phyloP scores from a whole-genome alignment of 768 basidiomycete genomes.

The Fomitopsis serialis region DNA sequence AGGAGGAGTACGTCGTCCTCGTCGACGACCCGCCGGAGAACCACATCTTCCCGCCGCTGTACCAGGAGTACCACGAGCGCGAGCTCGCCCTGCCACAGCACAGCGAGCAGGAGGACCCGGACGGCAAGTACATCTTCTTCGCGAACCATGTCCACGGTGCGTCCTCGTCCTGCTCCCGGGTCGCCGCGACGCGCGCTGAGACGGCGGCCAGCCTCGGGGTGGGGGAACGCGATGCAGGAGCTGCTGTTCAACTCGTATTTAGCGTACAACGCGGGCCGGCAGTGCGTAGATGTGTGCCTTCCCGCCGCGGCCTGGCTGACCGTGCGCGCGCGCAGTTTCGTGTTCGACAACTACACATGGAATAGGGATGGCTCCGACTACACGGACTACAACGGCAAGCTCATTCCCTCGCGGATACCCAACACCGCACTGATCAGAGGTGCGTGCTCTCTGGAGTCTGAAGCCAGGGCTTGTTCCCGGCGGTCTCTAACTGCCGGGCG shows the following conservation, averaged over 20 bases:
- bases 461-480: too few relatives aligned
- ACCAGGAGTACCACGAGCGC: constrained; percentile 16
- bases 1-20: neutral
- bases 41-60: constrained; percentile 20
- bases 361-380: constrained; percentile 32
- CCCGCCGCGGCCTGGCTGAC: neutral
- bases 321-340: constrained; percentile 24
- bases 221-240: constrained; percentile 38
- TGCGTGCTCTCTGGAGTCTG: constrained; percentile 10
- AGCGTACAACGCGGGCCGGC: constrained; percentile 29
- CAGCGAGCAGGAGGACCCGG: constrained; percentile 18
- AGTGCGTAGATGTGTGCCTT: constrained; percentile 24
- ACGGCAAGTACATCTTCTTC: constrained; percentile 12
- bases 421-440: constrained; percentile 47
- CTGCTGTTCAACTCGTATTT: constrained; percentile 28
- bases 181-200: constrained; percentile 21
- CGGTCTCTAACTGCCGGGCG: too few relatives aligned
- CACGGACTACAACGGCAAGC: constrained; percentile 40
- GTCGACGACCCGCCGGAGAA: constrained; percentile 2
- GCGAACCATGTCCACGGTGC: constrained; percentile 17
- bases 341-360: constrained; percentile 58
- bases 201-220: constrained; percentile 28
- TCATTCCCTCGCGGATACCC: constrained; percentile 48
- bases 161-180: neutral
- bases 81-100: constrained; percentile 24